Evolutionary conservation across 1,139 yeast species (phyloP).

Genomic region (Pichia sp.): DNA sequence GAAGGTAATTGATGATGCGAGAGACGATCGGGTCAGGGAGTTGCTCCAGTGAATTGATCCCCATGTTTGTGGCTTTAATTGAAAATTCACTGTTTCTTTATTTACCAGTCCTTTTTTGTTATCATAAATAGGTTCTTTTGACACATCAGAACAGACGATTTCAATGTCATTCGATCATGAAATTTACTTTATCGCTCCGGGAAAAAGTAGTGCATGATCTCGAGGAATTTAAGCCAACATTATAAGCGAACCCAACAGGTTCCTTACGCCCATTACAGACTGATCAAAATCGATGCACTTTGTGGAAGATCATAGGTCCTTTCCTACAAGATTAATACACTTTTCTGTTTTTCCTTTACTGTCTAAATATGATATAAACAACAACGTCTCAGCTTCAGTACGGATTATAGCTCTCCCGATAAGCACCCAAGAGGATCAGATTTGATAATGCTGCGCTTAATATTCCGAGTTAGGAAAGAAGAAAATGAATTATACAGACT

Average conservation of each 20-base stretch:
- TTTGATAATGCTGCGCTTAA: conserved; percentile 1
- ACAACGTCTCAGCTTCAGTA: no score
- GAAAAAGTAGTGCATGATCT: neutral
- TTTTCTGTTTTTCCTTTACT: no score
- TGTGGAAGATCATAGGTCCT: no score
- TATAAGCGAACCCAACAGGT: neutral
- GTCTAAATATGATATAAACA: no score
- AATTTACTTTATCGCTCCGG: neutral
- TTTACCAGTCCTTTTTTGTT: neutral
- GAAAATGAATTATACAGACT: neutral
- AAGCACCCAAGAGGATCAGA: neutral
- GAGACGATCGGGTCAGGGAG: conserved; percentile 24
- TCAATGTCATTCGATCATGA: neutral
- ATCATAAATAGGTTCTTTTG: neutral
- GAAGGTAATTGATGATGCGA: conserved; percentile 22
- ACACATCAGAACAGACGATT: neutral
- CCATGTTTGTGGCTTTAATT: neutral
- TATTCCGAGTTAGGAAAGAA: neutral
- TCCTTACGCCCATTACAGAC: neutral
- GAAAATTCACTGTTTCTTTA: no score
- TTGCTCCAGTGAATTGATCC: conserved; percentile 4
- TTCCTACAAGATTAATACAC: no score
- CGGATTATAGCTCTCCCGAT: neutral
- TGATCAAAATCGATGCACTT: no score
- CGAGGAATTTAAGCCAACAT: neutral